Evolutionary conservation across 2,329 filamentous ascomycete genomes (phyloP).

Genomic region (Clonostachys rosea): DNA sequence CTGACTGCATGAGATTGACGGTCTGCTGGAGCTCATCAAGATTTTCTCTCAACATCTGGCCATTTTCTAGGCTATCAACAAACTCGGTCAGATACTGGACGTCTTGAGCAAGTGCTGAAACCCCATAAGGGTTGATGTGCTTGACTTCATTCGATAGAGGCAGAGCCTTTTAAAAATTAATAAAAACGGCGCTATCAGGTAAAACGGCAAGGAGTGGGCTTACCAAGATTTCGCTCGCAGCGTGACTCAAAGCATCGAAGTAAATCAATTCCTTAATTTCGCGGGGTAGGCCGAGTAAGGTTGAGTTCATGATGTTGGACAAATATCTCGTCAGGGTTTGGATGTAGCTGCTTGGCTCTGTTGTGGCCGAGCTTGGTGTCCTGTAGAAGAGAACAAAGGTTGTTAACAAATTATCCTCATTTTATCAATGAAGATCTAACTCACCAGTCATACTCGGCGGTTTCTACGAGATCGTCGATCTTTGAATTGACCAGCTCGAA

Average conservation of each 20-base stretch:
- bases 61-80: constrained; percentile 79
- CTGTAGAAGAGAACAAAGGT: constrained; percentile 15
- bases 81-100: constrained; percentile 81
- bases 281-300: constrained; percentile 84
- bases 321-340: constrained; percentile 90
- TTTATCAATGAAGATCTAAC: too few relatives aligned
- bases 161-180: constrained; percentile 46
- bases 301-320: constrained; percentile 94
- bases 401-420: constrained; percentile 20
- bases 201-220: constrained; percentile 10
- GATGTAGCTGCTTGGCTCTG: constrained; percentile 88
- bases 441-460: constrained; percentile 90
- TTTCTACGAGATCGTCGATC: constrained; percentile 95
- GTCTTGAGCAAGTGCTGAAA: constrained; percentile 75
- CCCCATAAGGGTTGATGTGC: constrained; percentile 82
- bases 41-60: constrained; percentile 80
- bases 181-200: background rate
- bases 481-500: constrained; percentile 99
- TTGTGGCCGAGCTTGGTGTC: constrained; percentile 51
- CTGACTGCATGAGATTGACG: constrained; percentile 77
- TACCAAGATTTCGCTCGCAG: constrained; percentile 79
- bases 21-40: constrained; percentile 93
- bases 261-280: constrained; percentile 98
- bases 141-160: constrained; percentile 76
- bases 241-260: constrained; percentile 91